Evolutionary conservation across 257 asterid species (phyloP).

Genomic region (Anisodus acutangulus): DNA sequence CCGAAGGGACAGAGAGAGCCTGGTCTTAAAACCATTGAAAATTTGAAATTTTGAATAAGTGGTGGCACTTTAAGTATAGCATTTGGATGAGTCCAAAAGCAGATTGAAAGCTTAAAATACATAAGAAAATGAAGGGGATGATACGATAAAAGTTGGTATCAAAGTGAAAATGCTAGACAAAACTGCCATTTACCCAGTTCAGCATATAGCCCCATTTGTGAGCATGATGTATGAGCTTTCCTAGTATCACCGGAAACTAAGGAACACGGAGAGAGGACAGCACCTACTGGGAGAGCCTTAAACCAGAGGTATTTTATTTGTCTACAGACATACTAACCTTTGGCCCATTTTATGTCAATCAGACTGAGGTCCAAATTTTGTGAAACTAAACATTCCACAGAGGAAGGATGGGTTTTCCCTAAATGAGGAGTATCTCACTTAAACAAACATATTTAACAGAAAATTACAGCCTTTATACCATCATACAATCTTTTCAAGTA

Average conservation of each 20-base stretch:
- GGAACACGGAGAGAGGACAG: background rate
- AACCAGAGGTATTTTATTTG: background rate
- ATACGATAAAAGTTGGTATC: background rate
- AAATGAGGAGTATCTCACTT: constrained; percentile 11
- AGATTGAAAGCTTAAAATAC: background rate
- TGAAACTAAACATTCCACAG: constrained; percentile 1
- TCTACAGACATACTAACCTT: background rate
- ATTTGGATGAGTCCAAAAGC: constrained; percentile 7
- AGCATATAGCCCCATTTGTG: background rate
- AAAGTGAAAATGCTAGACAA: constrained; percentile 7
- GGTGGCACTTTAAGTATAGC: background rate
- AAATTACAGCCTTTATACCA: background rate
- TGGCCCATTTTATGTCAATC: background rate
- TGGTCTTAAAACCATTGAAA: constrained; percentile 1
- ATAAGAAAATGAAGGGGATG: background rate
- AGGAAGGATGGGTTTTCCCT: constrained; percentile 14
- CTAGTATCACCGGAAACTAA: background rate
- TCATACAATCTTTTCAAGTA: background rate
- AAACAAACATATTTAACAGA: constrained; percentile 1
- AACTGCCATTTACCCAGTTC: constrained; percentile 13
- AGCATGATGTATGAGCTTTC: constrained; percentile 10
- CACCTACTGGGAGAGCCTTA: constrained; percentile 14
- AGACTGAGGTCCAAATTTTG: background rate
- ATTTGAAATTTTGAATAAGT: background rate
- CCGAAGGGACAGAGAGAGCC: background rate